Evolutionary conservation across 495 filamentous ascomycete species (phyloP).

Genomic region (Margaritispora aquatica): DNA sequence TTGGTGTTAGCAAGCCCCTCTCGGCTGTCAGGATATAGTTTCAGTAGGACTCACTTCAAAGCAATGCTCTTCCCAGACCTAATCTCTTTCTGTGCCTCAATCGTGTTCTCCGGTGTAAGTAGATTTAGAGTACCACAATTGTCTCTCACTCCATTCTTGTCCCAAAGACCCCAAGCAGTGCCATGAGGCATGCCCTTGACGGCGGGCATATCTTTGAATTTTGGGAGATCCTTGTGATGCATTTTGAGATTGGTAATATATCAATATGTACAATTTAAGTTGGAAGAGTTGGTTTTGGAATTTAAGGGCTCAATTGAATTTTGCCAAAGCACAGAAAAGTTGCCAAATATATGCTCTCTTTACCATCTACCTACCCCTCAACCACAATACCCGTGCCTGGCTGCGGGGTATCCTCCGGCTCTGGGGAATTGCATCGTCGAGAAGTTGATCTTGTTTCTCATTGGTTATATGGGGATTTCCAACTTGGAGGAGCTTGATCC

Average conservation of each 20-base stretch:
- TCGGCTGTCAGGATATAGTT: no score
- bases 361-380: neutral
- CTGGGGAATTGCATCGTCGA: neutral
- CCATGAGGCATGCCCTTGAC: conserved; percentile 57
- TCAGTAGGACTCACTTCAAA: conserved; percentile 42
- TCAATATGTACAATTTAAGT: no score
- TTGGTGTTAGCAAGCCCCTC: no score
- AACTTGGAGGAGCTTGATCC: no score
- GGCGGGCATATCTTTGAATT: conserved; percentile 53
- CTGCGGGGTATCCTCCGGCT: neutral
- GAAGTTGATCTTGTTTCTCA: no score
- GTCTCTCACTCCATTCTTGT: conserved; percentile 55
- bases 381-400: neutral
- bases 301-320: no score
- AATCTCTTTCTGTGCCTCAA: conserved; percentile 45
- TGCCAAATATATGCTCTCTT: no score
- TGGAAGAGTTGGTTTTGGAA: no score
- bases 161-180: conserved; percentile 61
- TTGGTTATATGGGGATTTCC: no score
- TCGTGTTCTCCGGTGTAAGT: conserved; percentile 47
- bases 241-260: no score
- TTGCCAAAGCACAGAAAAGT: no score
- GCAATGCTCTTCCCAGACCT: conserved; percentile 47
- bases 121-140: conserved; percentile 51
- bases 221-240: conserved; percentile 28